Conservation (phyloP, 2,329 filamentous ascomycete species). For the Sphaerulina musiva region DNA sequence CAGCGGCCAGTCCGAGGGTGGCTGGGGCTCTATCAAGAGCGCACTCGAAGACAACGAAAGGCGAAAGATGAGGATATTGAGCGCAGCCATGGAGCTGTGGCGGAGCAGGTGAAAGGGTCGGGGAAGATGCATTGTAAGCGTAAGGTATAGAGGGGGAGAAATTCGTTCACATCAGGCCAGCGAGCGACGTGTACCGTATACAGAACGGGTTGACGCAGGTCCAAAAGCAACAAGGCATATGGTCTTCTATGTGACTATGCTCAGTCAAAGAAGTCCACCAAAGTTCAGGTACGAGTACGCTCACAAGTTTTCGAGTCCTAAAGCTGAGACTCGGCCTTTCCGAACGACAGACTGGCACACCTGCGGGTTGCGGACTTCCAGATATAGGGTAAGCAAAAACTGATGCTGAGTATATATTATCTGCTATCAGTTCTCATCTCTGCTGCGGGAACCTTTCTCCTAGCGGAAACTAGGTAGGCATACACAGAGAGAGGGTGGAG, state of each 20-base stretch:
- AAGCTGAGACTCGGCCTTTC: too few species aligned
- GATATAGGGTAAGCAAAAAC: too few species aligned
- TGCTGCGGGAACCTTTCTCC: too few species aligned
- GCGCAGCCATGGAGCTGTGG: slow-evolving; percentile 23
- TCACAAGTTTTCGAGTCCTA: too few species aligned
- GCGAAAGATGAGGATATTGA: slow-evolving; percentile 17
- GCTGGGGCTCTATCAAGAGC: slow-evolving; percentile 22
- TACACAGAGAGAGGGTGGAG: background rate
- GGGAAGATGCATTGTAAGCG: background rate
- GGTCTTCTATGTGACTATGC: too few species aligned
- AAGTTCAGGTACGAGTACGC: too few species aligned
- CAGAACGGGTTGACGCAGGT: background rate
- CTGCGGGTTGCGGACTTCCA: too few species aligned
- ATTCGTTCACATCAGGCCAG: background rate
- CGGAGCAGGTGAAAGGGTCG: slow-evolving; percentile 13
- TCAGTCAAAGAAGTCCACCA: too few species aligned
- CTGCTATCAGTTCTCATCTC: too few species aligned
- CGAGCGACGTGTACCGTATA: background rate
- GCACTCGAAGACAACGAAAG: slow-evolving; percentile 24
- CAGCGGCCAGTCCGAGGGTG: slow-evolving; percentile 18
- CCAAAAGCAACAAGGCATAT: background rate
- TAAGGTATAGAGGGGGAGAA: background rate
- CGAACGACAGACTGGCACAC: too few species aligned
- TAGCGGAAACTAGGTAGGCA: background rate
- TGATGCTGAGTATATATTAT: too few species aligned